Percentiles rank a stretch among this genome's conserved stretches.
phyloP scores from a whole-genome alignment of 1,284 basidiomycete species.

The Puccinia coronata region DNA sequence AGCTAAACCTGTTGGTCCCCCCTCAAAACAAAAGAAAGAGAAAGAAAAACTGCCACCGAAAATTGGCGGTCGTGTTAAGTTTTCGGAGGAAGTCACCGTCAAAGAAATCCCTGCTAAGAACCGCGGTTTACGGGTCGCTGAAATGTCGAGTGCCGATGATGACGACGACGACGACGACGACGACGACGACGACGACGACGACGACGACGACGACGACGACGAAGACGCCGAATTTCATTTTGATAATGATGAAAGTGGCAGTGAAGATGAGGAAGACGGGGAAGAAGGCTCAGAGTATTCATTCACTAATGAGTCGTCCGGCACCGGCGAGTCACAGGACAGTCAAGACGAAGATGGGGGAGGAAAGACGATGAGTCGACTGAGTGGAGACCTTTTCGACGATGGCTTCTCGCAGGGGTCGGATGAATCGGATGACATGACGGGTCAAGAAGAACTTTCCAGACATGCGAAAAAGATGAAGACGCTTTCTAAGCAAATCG shows the following conservation, averaged over 20 bases:
- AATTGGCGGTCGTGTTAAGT: slow-evolving; percentile 39
- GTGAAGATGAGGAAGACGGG: slow-evolving; percentile 43
- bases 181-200: slow-evolving; percentile 63
- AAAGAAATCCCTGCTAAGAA: slow-evolving; percentile 50
- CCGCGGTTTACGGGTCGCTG: slow-evolving; percentile 31
- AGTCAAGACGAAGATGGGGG: slow-evolving; percentile 52
- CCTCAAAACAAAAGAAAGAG: slow-evolving; percentile 55
- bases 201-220: slow-evolving; percentile 62
- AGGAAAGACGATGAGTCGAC: slow-evolving; percentile 61
- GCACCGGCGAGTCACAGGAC: slow-evolving; percentile 50
- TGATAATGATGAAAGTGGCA: slow-evolving; percentile 51
- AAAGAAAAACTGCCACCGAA: slow-evolving; percentile 10
- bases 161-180: slow-evolving; percentile 48
- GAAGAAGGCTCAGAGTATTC: slow-evolving; percentile 52
- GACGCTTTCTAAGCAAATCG: slow-evolving; percentile 63
- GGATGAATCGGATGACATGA: slow-evolving; percentile 52
- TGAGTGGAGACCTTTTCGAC: slow-evolving; percentile 64
- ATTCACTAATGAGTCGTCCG: not conserved
- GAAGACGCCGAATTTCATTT: slow-evolving; percentile 60
- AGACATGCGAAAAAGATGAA: slow-evolving; percentile 63
- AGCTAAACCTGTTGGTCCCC: not conserved
- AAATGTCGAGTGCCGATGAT: not conserved
- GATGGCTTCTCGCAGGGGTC: slow-evolving; percentile 61
- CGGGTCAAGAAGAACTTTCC: slow-evolving; percentile 58
- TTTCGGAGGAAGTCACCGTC: slow-evolving; percentile 50